These are phyloP conservation scores for Helicostylum pulchrum DNA, from an alignment of 192 early-diverging fungal genomes.

Conservation along the genomic window DNA sequence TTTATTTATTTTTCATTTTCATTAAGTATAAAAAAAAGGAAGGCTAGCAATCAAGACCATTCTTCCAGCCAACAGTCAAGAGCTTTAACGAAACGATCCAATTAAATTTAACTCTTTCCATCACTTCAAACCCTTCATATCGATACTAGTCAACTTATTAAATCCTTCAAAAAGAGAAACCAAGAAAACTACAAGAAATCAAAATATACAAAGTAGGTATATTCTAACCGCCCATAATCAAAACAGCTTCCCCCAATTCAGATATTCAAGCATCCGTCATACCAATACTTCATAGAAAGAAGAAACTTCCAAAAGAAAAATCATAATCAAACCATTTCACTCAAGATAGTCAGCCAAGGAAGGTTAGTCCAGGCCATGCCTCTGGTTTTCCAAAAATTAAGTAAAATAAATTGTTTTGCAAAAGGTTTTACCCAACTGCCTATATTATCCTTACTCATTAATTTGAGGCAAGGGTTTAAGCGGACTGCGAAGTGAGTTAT, in stretches of 20 bases:
- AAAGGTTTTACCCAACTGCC: slow-evolving; percentile 35
- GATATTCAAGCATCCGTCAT: too few relatives aligned
- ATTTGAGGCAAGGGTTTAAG: slow-evolving; percentile 31
- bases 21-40: not conserved
- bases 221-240: not conserved
- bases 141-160: not conserved
- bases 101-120: not conserved
- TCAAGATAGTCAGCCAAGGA: slow-evolving; percentile 9
- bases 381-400: slow-evolving; percentile 28
- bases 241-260: too few relatives aligned
- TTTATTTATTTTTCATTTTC: not conserved
- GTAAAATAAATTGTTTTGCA: slow-evolving; percentile 12
- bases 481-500: not conserved
- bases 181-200: not conserved
- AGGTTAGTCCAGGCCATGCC: slow-evolving; percentile 25
- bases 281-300: too few relatives aligned
- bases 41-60: slow-evolving; percentile 24
- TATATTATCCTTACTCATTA: slow-evolving; percentile 41
- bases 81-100: not conserved
- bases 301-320: not conserved
- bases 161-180: not conserved
- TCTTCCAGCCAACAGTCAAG: slow-evolving; percentile 10
- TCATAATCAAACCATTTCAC: not conserved
- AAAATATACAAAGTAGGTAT: slow-evolving; percentile 6
- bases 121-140: not conserved